Evolutionary conservation across 2,329 filamentous ascomycete species (phyloP), one percentile per base, ranked within the genome.

Genomic region (Pestalotiopsis sp.): DNA sequence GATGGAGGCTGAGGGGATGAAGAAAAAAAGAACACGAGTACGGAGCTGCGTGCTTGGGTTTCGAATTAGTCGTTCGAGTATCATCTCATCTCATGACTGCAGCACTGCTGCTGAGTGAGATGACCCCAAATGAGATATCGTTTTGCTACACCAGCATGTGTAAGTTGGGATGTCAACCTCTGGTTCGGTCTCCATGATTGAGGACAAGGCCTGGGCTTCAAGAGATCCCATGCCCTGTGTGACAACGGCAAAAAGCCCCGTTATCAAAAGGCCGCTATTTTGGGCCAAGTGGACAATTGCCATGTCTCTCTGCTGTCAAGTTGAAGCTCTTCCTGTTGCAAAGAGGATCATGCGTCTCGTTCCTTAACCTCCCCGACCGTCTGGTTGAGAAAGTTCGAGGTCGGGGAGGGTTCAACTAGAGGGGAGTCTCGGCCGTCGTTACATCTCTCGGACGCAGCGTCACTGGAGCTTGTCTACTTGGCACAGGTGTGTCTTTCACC

Each of bases 371-470:
- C 45, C n/a, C 45, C 45, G 45, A 52, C 45, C 45, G 17, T 52
- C 45, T 52, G 17, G 45, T 17, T 52, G 45, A 17, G 45, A 52
- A 52, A 52, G 45, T 52, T 52, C n/a, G 45, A 52, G 45, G 45
- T 52, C 45, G 45, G 45, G 45, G 45, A 52, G 45, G 17, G 17
- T 52, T 68, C 60, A 56, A 68, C 57, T 66, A 66, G 61, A 64
- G 60, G 65, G 41, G 56, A 63, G 67, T 68, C 58, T 66, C 63
- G 67, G 56, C 17, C 63, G 63, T 64, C 63, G 67, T 66, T 68
- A 68, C 67, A 66, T 68, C 41, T 49, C 45, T 68, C 67, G 64
- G 67, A 66, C 56, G 57, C 31, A 66, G 63, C 62, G 49, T 27
- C 11, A 68, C 45, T 31, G 61, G 27, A 66, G 57, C 64, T 66